These are phyloP conservation scores for Paecilomyces dactylethromorphus DNA, from an alignment of 2,329 filamentous ascomycete species.

Conservation along the genomic window DNA sequence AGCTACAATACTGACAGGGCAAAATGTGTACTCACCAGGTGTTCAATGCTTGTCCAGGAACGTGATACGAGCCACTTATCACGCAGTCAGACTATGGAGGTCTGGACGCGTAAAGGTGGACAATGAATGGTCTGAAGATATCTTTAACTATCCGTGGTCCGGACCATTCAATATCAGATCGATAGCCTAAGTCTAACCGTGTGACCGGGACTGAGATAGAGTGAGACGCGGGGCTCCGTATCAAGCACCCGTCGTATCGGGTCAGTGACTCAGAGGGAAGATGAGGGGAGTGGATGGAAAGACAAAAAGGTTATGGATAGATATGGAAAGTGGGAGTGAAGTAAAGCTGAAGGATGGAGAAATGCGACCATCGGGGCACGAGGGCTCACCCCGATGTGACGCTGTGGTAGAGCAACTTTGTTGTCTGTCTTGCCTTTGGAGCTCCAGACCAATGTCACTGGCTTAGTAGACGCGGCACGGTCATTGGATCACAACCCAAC, in stretches of 20 bases:
- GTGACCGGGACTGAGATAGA: neutral
- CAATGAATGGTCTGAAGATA: neutral
- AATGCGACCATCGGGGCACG: conserved; percentile 10
- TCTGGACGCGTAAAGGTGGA: neutral
- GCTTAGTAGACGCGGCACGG: neutral
- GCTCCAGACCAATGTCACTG: neutral
- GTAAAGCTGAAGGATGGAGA: conserved; percentile 3
- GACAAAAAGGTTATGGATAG: neutral
- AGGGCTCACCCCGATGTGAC: conserved; percentile 11
- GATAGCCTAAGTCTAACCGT: neutral
- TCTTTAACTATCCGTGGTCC: neutral
- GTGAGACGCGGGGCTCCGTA: neutral
- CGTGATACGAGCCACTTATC: neutral
- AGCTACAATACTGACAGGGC: neutral
- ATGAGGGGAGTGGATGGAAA: neutral
- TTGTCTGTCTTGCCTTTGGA: neutral
- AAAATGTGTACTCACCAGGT: neutral
- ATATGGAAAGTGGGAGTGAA: neutral
- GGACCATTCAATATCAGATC: neutral
- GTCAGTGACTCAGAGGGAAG: neutral
- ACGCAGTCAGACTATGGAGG: neutral
- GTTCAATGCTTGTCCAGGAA: neutral
- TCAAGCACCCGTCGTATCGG: neutral
- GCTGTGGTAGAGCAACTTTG: conserved; percentile 5
- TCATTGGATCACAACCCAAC: neutral